Conservation (phyloP, 2,329 filamentous ascomycete genomes). For the Aspergillus sp. region DNA sequence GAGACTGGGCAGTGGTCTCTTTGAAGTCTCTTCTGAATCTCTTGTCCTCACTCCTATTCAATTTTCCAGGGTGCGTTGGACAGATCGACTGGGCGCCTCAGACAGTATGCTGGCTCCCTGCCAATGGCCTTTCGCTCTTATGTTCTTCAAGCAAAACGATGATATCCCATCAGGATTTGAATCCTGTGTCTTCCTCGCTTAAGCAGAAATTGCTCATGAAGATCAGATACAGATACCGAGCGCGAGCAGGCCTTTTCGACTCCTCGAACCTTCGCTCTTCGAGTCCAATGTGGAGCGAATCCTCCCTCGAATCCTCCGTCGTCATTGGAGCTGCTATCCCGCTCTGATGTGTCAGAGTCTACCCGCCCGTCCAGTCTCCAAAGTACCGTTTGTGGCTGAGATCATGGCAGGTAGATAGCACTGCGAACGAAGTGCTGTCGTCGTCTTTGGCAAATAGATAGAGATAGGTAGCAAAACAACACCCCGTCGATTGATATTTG, state of each 20-base stretch:
- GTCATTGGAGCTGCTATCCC: not conserved
- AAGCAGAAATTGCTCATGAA: not conserved
- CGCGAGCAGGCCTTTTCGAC: not conserved
- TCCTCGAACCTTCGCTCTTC: not conserved
- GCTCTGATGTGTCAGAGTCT: conserved; percentile 9
- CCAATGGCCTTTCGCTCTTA: too few species aligned
- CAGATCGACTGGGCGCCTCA: not conserved
- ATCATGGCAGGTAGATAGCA: not conserved
- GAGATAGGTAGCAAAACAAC: not conserved
- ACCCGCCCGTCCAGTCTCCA: not conserved
- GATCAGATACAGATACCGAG: not conserved
- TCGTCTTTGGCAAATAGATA: not conserved
- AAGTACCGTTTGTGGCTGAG: not conserved
- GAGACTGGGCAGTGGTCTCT: not conserved
- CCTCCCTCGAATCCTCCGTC: not conserved
- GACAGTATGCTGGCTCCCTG: not conserved
- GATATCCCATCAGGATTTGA: not conserved
- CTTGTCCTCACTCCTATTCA: too few species aligned
- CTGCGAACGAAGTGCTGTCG: not conserved
- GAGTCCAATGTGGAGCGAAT: conserved; percentile 1
- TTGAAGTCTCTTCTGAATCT: too few species aligned
- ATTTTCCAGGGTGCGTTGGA: conserved; percentile 1
- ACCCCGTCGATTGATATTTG: not conserved
- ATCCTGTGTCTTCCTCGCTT: not conserved
- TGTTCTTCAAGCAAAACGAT: not conserved